Evolutionary conservation across 2,329 filamentous ascomycete genomes (phyloP).

Genomic region (Westerdykella aurantiaca): DNA sequence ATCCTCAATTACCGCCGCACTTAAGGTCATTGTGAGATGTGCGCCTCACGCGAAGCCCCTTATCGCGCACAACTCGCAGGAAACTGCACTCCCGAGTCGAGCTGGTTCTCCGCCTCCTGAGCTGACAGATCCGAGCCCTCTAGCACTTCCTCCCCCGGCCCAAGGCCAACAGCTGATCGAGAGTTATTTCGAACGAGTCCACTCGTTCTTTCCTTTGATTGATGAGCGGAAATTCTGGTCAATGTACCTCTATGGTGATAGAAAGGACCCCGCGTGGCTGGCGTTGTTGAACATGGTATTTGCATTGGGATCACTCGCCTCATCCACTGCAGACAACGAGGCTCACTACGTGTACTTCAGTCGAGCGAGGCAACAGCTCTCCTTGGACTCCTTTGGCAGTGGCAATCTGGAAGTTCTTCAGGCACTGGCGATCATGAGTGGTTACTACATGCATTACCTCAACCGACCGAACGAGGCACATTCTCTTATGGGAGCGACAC

Average conservation of each 20-base stretch:
- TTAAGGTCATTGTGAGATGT: constrained; percentile 61
- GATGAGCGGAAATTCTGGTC: constrained; percentile 66
- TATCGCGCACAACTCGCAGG: constrained; percentile 41
- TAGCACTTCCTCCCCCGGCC: constrained; percentile 52
- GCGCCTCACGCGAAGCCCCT: constrained; percentile 47
- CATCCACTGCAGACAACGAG: constrained; percentile 57
- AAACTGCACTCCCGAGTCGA: constrained; percentile 34
- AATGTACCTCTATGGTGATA: constrained; percentile 56
- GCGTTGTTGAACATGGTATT: constrained; percentile 71
- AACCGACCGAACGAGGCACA: constrained; percentile 74
- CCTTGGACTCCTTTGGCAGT: constrained; percentile 62
- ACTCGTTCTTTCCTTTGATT: constrained; percentile 67
- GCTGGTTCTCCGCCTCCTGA: constrained; percentile 35
- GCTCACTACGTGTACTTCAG: constrained; percentile 66
- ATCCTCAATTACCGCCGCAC: constrained; percentile 67
- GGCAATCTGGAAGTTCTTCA: constrained; percentile 70
- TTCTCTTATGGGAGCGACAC: constrained; percentile 62
- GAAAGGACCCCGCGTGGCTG: constrained; percentile 64
- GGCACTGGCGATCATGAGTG: constrained; percentile 64
- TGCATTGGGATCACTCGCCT: constrained; percentile 66
- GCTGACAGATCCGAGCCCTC: constrained; percentile 24
- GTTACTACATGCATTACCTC: constrained; percentile 72
- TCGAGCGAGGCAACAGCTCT: constrained; percentile 60
- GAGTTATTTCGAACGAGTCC: constrained; percentile 69
- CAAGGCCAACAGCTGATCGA: constrained; percentile 65